A percentile compares a stretch with the other conserved stretches of the same genome.
Evolutionary conservation across 108 stramenopile genomes (phyloP).

Genomic region (Thalassiosira profunda): DNA sequence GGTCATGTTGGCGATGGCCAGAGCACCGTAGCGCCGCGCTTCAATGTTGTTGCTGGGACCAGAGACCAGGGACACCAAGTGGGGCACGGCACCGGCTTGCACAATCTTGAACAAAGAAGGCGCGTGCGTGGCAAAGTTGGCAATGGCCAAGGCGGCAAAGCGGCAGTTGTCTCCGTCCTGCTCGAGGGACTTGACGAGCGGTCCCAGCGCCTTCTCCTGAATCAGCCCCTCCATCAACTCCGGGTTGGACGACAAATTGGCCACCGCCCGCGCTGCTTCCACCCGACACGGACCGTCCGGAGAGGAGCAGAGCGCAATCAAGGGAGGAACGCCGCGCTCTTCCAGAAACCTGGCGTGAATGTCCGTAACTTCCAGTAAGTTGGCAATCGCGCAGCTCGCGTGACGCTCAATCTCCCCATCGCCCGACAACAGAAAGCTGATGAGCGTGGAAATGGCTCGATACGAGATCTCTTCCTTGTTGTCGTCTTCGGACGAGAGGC

Average conservation of each 20-base stretch:
- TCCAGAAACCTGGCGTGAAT: conserved; percentile 75
- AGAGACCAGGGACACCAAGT: conserved; percentile 55
- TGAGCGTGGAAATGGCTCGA: conserved; percentile 78
- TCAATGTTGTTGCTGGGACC: conserved; percentile 11
- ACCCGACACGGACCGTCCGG: conserved; percentile 58
- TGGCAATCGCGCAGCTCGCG: conserved; percentile 78
- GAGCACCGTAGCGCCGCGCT: conserved; percentile 59
- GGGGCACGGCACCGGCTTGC: conserved; percentile 79
- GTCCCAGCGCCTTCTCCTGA: conserved; percentile 55
- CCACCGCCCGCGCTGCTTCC: conserved; percentile 74
- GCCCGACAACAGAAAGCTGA: conserved; percentile 66
- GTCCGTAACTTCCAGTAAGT: conserved; percentile 77
- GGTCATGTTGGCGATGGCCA: conserved; percentile 84
- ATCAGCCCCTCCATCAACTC: conserved; percentile 79
- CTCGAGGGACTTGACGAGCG: conserved; percentile 71
- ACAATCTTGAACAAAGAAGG: conserved; percentile 78
- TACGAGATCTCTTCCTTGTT: conserved; percentile 90
- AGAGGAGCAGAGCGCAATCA: conserved; percentile 64
- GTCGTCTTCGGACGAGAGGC: conserved; percentile 77
- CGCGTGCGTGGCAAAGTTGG: conserved; percentile 84
- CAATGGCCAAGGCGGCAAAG: conserved; percentile 77
- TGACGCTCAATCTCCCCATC: conserved; percentile 81
- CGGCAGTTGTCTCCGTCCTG: conserved; percentile 68
- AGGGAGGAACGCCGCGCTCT: conserved; percentile 72
- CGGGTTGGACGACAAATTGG: conserved; percentile 83